Percentiles rank a stretch among this genome's conserved stretches.
Evolutionary conservation across 2,329 filamentous ascomycete genomes (phyloP).

Genomic region (Atkinsonella texensis): DNA sequence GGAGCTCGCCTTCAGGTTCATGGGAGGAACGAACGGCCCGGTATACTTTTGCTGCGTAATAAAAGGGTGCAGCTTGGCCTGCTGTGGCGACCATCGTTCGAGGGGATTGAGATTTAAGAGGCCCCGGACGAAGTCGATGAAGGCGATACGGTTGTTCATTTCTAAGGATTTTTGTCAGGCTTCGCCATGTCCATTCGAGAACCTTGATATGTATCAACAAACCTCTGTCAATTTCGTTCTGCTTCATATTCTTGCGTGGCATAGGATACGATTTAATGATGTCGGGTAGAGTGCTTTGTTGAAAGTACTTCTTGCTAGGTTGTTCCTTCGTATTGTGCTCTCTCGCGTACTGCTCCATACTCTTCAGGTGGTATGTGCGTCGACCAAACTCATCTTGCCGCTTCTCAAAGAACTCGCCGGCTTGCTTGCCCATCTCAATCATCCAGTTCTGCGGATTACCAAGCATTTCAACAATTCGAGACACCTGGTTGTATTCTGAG

Average conservation of each 20-base stretch:
- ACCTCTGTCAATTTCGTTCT: slow-evolving; percentile 92
- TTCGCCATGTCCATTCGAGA: background rate
- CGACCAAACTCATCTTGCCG: slow-evolving; percentile 81
- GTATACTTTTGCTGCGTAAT: slow-evolving; percentile 98
- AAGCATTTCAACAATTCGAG: slow-evolving; percentile 94
- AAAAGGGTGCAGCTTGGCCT: slow-evolving; percentile 94
- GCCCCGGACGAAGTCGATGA: slow-evolving; percentile 95
- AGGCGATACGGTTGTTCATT: slow-evolving; percentile 95
- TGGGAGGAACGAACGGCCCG: slow-evolving; percentile 88
- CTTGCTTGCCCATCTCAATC: slow-evolving; percentile 97
- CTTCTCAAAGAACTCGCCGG: slow-evolving; percentile 95
- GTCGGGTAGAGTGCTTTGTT: slow-evolving; percentile 83
- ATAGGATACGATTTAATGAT: slow-evolving; percentile 98
- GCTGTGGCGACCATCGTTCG: slow-evolving; percentile 94
- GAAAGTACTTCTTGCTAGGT: slow-evolving; percentile 99
- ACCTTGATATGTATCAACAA: background rate
- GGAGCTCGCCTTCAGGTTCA: slow-evolving; percentile 85
- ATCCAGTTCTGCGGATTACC: slow-evolving; percentile 96
- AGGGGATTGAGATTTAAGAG: slow-evolving; percentile 89
- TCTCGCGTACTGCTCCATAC: slow-evolving; percentile 93
- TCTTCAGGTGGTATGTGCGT: slow-evolving; percentile 83
- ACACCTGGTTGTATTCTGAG: slow-evolving; percentile 97
- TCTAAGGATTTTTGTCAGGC: slow-evolving; percentile 42
- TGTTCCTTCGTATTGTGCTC: slow-evolving; percentile 97
- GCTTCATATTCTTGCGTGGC: slow-evolving; percentile 99